Evolutionary conservation across 495 filamentous ascomycete species (phyloP).

Genomic region (Lophiotrema nucula): DNA sequence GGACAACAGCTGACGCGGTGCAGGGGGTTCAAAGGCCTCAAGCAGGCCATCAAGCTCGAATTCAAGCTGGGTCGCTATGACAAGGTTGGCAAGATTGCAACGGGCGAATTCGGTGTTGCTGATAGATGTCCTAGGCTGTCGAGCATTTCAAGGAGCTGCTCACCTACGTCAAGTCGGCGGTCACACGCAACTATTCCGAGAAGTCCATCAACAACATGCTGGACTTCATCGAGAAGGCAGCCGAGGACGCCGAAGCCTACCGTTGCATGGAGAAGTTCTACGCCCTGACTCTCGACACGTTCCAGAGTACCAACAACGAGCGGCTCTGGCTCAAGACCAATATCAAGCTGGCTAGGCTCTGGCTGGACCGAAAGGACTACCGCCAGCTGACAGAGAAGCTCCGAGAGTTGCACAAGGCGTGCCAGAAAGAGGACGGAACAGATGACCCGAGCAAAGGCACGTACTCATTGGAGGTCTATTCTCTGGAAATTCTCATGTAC

Average conservation of each 20-base stretch:
- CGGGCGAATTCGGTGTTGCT: slow-evolving; percentile 22
- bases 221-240: slow-evolving; percentile 93
- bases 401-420: slow-evolving; percentile 83
- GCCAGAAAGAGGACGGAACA: slow-evolving; percentile 81
- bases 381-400: slow-evolving; percentile 76
- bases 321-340: slow-evolving; percentile 97
- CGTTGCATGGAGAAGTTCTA: slow-evolving; percentile 96
- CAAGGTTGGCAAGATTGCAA: slow-evolving; percentile 56
- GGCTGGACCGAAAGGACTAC: slow-evolving; percentile 90
- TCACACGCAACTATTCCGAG: slow-evolving; percentile 97
- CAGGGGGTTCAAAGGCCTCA: slow-evolving; percentile 94
- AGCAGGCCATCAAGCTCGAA: slow-evolving; percentile 96
- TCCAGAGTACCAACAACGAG: slow-evolving; percentile 97
- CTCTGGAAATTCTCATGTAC: slow-evolving; percentile 98
- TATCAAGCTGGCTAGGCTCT: slow-evolving; percentile 89
- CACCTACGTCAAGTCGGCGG: slow-evolving; percentile 94
- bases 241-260: slow-evolving; percentile 74
- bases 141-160: slow-evolving; percentile 93
- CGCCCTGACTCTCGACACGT: slow-evolving; percentile 84
- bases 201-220: slow-evolving; percentile 99
- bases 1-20: background rate
- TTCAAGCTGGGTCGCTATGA: slow-evolving; percentile 84
- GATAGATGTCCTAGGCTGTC: slow-evolving; percentile 63
- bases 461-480: slow-evolving; percentile 92
- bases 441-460: slow-evolving; percentile 97